These are phyloP conservation scores for Pseudocercospora pini-densiflorae DNA, from an alignment of 2,329 filamentous ascomycete species.

Conservation along the genomic window DNA sequence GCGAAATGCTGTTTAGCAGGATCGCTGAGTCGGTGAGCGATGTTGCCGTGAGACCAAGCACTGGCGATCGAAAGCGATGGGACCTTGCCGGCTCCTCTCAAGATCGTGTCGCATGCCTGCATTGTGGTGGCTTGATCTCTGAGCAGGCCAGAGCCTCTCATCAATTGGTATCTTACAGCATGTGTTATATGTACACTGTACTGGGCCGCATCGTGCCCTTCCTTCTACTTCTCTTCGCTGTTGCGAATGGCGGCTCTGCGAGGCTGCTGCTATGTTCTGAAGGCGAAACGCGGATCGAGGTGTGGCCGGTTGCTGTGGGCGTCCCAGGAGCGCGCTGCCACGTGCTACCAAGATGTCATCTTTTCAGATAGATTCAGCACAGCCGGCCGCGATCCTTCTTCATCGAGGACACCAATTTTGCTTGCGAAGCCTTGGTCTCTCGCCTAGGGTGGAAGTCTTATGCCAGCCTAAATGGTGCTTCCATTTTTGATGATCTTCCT, in stretches of 20 bases:
- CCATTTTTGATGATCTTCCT: neutral
- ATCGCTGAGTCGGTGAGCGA: neutral
- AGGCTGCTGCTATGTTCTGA: neutral
- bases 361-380: neutral
- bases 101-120: neutral
- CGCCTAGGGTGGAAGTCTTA: too few relatives aligned
- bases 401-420: neutral
- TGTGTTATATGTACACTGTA: constrained; percentile 4
- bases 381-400: neutral
- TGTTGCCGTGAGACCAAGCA: neutral
- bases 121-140: neutral
- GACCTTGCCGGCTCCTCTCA: neutral
- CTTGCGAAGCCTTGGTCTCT: neutral
- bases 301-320: neutral
- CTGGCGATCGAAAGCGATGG: neutral
- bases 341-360: neutral
- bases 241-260: neutral
- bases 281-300: neutral
- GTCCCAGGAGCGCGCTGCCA: neutral
- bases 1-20: neutral
- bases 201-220: neutral
- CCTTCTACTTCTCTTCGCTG: neutral
- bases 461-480: too few relatives aligned
- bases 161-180: constrained; percentile 5
- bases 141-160: neutral